Conservation (phyloP, 2,329 filamentous ascomycete species). For the Zelopaecilomyces penicillatus region DNA sequence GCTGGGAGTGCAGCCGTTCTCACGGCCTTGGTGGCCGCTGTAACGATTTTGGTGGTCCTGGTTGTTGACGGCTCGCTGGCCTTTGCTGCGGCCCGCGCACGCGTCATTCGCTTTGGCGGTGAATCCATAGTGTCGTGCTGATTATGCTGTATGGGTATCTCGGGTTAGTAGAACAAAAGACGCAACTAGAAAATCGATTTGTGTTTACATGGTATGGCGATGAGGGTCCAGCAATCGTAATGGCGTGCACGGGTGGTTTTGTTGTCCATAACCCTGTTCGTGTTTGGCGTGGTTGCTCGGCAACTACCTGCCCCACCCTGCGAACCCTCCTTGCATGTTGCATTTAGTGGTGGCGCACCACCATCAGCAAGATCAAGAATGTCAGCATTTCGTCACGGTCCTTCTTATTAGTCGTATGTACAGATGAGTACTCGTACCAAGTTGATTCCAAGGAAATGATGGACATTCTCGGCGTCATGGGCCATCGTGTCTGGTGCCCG, state of each 20-base stretch:
- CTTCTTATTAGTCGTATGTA: too few species aligned
- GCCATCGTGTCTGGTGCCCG: too few species aligned
- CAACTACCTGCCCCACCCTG: slow-evolving; percentile 8
- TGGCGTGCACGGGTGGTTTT: slow-evolving; percentile 6
- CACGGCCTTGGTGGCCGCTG: slow-evolving; percentile 38
- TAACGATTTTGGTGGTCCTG: slow-evolving; percentile 38
- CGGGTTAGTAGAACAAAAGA: slow-evolving; percentile 8
- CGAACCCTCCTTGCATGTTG: background rate
- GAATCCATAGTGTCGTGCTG: slow-evolving; percentile 40
- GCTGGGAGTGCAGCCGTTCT: slow-evolving; percentile 24
- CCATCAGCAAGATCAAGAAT: too few species aligned
- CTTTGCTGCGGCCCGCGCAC: slow-evolving; percentile 38
- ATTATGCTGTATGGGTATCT: slow-evolving; percentile 13
- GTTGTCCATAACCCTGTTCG: slow-evolving; percentile 5
- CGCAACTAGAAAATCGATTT: slow-evolving; percentile 10
- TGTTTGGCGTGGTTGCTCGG: slow-evolving; percentile 10
- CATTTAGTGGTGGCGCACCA: too few species aligned
- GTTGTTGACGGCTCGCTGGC: slow-evolving; percentile 24
- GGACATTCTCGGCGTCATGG: too few species aligned
- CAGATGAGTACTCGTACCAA: too few species aligned
- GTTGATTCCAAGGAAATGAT: too few species aligned
- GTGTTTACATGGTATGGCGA: slow-evolving; percentile 19
- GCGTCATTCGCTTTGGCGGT: slow-evolving; percentile 52
- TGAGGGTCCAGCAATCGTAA: slow-evolving; percentile 10
- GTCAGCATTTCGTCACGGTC: too few species aligned